These are phyloP conservation scores for Esteya vermicola DNA, from an alignment of 2,329 filamentous ascomycete genomes.

Conservation along the genomic window DNA sequence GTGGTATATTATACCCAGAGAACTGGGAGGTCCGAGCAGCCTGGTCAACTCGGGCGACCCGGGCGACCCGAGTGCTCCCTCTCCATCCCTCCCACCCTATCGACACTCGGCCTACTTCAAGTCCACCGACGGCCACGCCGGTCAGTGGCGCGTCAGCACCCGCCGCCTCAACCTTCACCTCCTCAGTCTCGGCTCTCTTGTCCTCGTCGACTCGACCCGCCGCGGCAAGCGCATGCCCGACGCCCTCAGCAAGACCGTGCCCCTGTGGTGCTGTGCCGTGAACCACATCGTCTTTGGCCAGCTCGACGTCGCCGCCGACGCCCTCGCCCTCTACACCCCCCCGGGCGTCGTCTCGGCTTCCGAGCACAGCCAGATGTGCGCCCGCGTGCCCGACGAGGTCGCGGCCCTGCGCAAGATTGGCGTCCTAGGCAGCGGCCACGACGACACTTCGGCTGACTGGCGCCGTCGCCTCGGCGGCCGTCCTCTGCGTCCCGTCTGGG, in stretches of 20 bases:
- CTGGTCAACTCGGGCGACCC: no score
- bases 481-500: conserved; percentile 67
- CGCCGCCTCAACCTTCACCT: conserved; percentile 75
- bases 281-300: conserved; percentile 65
- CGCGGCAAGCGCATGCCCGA: conserved; percentile 81
- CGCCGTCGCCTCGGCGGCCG: conserved; percentile 46
- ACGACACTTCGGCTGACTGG: conserved; percentile 10
- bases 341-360: conserved; percentile 58
- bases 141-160: conserved; percentile 81
- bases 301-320: conserved; percentile 5
- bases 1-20: no score
- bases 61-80: conserved; percentile 43
- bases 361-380: conserved; percentile 66
- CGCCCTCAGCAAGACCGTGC: conserved; percentile 83
- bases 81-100: no score
- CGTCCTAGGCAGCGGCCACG: conserved; percentile 30
- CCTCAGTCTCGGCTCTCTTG: conserved; percentile 44
- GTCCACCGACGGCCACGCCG: conserved; percentile 86
- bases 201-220: conserved; percentile 87
- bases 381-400: conserved; percentile 42
- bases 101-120: conserved; percentile 97
- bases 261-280: conserved; percentile 82
- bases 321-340: conserved; percentile 47
- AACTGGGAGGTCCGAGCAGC: no score
- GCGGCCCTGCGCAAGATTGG: conserved; percentile 37